A percentile compares a stretch with the other conserved stretches of the same genome.
Evolutionary conservation across 1,139 yeast species (phyloP).

Genomic region (Geotrichum europaeum): DNA sequence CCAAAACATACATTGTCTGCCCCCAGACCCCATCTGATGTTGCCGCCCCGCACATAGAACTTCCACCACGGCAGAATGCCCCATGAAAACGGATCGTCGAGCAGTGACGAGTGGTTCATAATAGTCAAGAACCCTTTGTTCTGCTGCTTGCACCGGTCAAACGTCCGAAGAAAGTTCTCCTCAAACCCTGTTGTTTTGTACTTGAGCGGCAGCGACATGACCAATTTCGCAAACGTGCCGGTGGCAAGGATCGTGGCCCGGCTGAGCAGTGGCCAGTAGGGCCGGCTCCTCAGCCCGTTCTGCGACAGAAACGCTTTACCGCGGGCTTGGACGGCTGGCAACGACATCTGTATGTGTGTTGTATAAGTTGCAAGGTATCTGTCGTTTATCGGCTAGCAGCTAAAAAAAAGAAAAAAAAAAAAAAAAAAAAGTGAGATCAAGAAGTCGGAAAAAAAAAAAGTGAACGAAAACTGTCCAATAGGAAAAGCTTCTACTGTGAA

Average conservation of each 20-base stretch:
- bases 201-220: conserved; percentile 55
- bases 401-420: neutral
- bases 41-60: conserved; percentile 55
- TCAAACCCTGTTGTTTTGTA: conserved; percentile 41
- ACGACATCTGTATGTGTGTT: conserved; percentile 52
- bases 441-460: neutral
- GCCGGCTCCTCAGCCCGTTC: conserved; percentile 46
- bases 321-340: conserved; percentile 60
- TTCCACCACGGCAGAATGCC: conserved; percentile 62
- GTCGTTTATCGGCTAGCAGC: neutral
- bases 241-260: conserved; percentile 64
- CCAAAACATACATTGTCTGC: conserved; percentile 88
- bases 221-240: conserved; percentile 58
- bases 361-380: neutral
- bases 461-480: neutral
- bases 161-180: conserved; percentile 46
- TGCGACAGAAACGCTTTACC: conserved; percentile 71
- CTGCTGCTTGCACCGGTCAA: conserved; percentile 55
- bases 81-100: conserved; percentile 90
- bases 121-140: conserved; percentile 73
- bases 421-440: neutral
- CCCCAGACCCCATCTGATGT: conserved; percentile 89
- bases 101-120: conserved; percentile 95
- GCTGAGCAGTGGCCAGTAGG: conserved; percentile 61
- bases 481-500: neutral